A percentile compares a stretch with the other conserved stretches of the same genome.
Conservation (phyloP, 108 stramenopile genomes). For the Ochromonas danica region DNA sequence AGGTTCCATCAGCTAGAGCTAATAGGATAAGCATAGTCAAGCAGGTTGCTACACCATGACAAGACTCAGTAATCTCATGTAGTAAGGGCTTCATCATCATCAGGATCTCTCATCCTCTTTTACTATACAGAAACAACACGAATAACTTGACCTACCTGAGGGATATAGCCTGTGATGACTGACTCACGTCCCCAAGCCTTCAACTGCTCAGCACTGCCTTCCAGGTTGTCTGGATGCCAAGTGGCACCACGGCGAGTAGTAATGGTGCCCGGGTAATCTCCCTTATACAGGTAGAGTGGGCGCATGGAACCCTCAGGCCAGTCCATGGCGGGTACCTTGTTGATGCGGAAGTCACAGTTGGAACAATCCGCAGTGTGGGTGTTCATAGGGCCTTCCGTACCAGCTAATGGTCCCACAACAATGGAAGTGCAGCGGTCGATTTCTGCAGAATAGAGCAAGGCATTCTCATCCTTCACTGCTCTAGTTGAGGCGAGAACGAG, state of each 20-base stretch:
- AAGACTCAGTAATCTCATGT: slow-evolving; percentile 33
- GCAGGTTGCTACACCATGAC: too few relatives aligned
- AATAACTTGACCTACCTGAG: slow-evolving; percentile 43
- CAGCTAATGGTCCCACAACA: not conserved
- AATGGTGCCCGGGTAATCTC: not conserved
- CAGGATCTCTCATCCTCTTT: not conserved
- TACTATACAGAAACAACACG: not conserved
- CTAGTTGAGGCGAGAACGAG: too few relatives aligned
- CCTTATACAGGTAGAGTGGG: not conserved
- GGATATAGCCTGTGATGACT: slow-evolving; percentile 61
- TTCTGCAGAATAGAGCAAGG: not conserved
- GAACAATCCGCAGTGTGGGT: slow-evolving; percentile 39
- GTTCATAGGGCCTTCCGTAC: not conserved
- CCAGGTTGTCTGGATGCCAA: not conserved
- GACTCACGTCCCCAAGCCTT: slow-evolving; percentile 36
- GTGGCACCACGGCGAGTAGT: not conserved
- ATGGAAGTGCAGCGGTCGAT: slow-evolving; percentile 2
- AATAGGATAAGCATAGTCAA: too few relatives aligned
- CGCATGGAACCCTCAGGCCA: not conserved
- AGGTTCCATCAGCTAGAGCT: not conserved
- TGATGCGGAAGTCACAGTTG: slow-evolving; percentile 29
- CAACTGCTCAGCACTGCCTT: slow-evolving; percentile 47
- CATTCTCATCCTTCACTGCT: too few relatives aligned
- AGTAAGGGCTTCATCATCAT: too few relatives aligned
- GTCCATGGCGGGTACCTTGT: not conserved